phyloP scores from a whole-genome alignment of 441 rosid genomes.

The Erodium moschatum region DNA sequence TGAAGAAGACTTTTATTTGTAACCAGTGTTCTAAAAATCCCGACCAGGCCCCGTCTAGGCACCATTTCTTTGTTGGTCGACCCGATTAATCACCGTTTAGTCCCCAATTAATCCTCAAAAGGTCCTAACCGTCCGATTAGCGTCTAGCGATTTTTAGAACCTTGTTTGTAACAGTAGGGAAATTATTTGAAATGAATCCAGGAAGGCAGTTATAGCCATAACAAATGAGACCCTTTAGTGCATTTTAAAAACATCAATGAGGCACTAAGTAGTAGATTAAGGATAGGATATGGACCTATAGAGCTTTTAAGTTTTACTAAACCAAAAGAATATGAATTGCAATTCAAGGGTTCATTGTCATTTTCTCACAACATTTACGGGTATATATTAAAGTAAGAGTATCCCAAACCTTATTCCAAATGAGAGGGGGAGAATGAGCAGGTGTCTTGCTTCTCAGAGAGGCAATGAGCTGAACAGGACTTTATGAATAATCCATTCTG shows the following conservation, averaged over 20 bases:
- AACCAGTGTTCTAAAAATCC: too few relatives aligned
- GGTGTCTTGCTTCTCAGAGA: neutral
- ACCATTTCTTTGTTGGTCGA: too few relatives aligned
- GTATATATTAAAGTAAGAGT: neutral
- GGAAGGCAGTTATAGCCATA: conserved; percentile 4
- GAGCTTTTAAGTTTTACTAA: neutral
- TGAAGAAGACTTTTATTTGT: too few relatives aligned
- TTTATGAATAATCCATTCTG: neutral
- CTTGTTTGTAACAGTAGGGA: too few relatives aligned
- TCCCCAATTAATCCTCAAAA: too few relatives aligned
- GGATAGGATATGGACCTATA: conserved; percentile 20
- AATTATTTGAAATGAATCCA: too few relatives aligned
- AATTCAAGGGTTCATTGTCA: neutral
- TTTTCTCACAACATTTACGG: neutral
- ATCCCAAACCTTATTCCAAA: neutral
- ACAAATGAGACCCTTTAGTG: conserved; percentile 12
- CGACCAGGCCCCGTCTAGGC: too few relatives aligned
- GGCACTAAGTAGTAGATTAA: conserved; percentile 29
- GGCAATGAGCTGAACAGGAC: neutral
- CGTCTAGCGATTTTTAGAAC: too few relatives aligned
- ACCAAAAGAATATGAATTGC: neutral
- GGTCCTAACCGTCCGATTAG: too few relatives aligned
- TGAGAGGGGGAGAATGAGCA: neutral
- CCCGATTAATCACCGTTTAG: too few relatives aligned
- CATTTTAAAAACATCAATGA: conserved; percentile 22